Percentiles rank a stretch among this genome's conserved stretches.
These are phyloP conservation scores for Ustilago tritici DNA, from an alignment of 1,284 basidiomycete species.

Conservation along the genomic window DNA sequence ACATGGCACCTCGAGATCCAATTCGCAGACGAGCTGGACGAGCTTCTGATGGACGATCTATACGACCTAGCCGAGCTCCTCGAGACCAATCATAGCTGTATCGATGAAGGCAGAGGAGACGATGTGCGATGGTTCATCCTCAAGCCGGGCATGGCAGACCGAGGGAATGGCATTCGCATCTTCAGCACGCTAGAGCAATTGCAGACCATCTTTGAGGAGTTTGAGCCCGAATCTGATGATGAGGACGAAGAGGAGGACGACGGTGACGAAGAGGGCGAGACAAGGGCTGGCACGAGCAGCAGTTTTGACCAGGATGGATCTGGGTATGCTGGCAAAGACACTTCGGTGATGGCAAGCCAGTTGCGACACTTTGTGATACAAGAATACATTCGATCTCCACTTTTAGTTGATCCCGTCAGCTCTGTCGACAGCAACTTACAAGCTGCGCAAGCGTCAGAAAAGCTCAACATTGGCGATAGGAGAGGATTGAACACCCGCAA, in stretches of 20 bases:
- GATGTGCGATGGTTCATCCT: conserved; percentile 74
- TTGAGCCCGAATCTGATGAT: conserved; percentile 76
- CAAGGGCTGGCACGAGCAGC: background rate
- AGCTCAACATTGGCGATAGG: conserved; percentile 13
- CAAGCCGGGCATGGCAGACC: conserved; percentile 97
- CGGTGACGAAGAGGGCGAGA: conserved; percentile 44
- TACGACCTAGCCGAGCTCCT: conserved; percentile 84
- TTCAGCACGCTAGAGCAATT: conserved; percentile 84
- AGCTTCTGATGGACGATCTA: conserved; percentile 90
- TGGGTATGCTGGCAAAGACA: conserved; percentile 45
- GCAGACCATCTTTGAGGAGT: conserved; percentile 83
- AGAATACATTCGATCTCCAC: conserved; percentile 72
- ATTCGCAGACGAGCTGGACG: conserved; percentile 94
- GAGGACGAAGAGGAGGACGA: conserved; percentile 70
- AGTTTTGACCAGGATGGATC: background rate
- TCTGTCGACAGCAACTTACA: conserved; percentile 3
- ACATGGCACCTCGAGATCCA: conserved; percentile 91
- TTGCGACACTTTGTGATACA: conserved; percentile 97
- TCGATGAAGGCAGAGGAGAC: conserved; percentile 57
- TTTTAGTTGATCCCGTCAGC: conserved; percentile 35
- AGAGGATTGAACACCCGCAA: conserved; percentile 38
- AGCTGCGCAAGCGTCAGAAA: background rate
- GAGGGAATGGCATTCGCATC: conserved; percentile 92
- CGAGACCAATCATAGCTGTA: conserved; percentile 29
- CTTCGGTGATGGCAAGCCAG: conserved; percentile 75